Evolutionary conservation across 73 alveolate genomes (phyloP).

Genomic region (Breviolum minutum): DNA sequence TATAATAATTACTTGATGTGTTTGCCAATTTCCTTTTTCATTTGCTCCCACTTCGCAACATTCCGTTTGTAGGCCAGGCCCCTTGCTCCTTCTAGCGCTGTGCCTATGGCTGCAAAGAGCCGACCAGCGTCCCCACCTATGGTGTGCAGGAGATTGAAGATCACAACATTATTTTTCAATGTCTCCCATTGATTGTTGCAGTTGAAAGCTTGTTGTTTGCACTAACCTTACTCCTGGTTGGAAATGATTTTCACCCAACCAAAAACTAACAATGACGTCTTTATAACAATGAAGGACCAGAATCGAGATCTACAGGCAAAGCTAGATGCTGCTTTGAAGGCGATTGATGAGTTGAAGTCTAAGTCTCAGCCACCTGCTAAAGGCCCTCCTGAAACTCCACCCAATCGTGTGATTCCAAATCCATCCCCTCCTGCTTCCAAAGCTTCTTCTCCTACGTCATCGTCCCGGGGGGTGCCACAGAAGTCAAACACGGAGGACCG

Average conservation of each 20-base stretch:
- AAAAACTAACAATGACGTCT: neutral
- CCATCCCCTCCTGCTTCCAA: neutral
- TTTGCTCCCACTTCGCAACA: too few relatives aligned
- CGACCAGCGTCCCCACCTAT: neutral
- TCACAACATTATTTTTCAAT: neutral
- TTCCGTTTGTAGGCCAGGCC: neutral
- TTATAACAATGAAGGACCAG: neutral
- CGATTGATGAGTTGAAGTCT: neutral
- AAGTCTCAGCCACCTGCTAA: neutral
- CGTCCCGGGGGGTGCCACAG: neutral
- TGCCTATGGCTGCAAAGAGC: constrained; percentile 29
- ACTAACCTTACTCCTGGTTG: neutral
- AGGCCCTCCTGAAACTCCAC: neutral
- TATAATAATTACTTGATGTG: too few relatives aligned
- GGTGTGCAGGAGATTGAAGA: neutral
- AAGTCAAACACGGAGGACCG: neutral
- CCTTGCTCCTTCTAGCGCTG: neutral
- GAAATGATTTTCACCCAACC: neutral
- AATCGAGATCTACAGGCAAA: neutral
- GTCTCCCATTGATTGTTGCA: neutral
- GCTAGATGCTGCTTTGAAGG: neutral
- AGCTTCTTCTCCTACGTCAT: neutral
- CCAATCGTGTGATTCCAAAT: neutral
- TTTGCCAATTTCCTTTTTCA: too few relatives aligned
- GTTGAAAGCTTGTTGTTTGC: neutral